Evolutionary conservation across 1,139 yeast species (phyloP), one percentile per base, ranked within the genome.

Genomic region (Scheffersomyces titani): DNA sequence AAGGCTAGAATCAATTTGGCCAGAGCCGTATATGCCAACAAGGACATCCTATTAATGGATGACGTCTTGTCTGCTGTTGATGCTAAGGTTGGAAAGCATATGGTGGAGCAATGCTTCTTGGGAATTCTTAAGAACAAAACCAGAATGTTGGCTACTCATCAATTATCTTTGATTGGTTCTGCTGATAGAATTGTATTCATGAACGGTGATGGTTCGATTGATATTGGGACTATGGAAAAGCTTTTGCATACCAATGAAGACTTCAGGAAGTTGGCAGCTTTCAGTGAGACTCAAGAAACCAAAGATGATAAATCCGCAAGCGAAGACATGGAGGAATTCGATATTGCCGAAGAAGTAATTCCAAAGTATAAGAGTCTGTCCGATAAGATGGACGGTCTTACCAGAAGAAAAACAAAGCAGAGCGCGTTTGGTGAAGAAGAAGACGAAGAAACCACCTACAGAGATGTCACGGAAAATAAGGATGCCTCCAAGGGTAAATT

Each of bases 61-160:
- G 84, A 80, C 64, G 83, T 80, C 19, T 69, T 80, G 57, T 73
- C 79, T 65, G 84, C 84, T 1, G 84, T 80, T 50, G 84, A 80
- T 68, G 82, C 84, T 7, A 72, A 81, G 61, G 84, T 80, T 50
- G 84, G 83, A 49, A 75, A 76, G 55, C 79, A 74, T 59, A 80
- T 80, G 46, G 74, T 79, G 76, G 67, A 73, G 24, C 62, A 72
- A 22, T 78, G 83, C 64, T 63, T 80, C 30, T 55, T 70, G 58
- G 80, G 76, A 0, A 59, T 75, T 22, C 63, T 80, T 51, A 67
- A 65, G 51, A 71, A 68, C 19, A 77, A 71, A 56, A 80, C 83
- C 1, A 70, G 83, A 61, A 62, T 80, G n/a, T 70, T 80, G 58
- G 83, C 83, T 6, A 80, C 84, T 1, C 83, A 80, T 66, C 83